Conservation (phyloP, 2,329 filamentous ascomycete genomes). For the Ceratocystis harringtonii region DNA sequence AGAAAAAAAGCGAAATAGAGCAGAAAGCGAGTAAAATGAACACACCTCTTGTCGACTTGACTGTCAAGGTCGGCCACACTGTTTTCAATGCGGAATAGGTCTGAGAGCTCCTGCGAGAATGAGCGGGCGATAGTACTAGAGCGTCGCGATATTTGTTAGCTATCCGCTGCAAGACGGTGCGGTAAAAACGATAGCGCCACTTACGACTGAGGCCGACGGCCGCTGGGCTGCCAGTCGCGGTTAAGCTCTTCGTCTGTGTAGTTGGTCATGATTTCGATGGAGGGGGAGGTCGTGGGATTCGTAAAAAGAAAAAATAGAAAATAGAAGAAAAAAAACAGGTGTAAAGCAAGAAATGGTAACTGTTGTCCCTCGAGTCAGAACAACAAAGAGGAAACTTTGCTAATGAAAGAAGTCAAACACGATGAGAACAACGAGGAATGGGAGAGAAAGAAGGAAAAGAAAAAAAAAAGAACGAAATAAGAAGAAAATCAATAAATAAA, state of each 20-base stretch:
- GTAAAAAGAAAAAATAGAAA: background rate
- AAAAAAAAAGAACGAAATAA: background rate
- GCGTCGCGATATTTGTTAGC: constrained; percentile 5
- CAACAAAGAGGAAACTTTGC: background rate
- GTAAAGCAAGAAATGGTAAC: background rate
- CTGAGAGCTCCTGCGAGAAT: constrained; percentile 74
- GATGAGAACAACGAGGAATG: background rate
- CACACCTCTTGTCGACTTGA: constrained; percentile 70
- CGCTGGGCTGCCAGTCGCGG: constrained; percentile 65
- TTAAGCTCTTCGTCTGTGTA: constrained; percentile 50
- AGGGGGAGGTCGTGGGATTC: constrained; percentile 1
- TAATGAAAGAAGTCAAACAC: constrained; percentile 3
- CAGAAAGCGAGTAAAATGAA: constrained; percentile 18
- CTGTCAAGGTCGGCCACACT: constrained; percentile 58
- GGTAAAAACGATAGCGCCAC: constrained; percentile 25
- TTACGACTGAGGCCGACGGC: constrained; percentile 69
- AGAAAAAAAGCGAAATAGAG: constrained; percentile 6
- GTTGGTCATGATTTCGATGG: constrained; percentile 27
- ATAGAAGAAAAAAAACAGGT: background rate
- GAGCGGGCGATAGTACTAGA: constrained; percentile 68
- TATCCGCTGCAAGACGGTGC: background rate
- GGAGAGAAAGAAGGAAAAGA: background rate
- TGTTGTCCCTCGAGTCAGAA: background rate
- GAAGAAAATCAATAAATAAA: background rate
- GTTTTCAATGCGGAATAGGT: constrained; percentile 77